These are phyloP conservation scores for Coccomyxa subellipsoidea DNA, from an alignment of 163 green algal species.

Conservation along the genomic window DNA sequence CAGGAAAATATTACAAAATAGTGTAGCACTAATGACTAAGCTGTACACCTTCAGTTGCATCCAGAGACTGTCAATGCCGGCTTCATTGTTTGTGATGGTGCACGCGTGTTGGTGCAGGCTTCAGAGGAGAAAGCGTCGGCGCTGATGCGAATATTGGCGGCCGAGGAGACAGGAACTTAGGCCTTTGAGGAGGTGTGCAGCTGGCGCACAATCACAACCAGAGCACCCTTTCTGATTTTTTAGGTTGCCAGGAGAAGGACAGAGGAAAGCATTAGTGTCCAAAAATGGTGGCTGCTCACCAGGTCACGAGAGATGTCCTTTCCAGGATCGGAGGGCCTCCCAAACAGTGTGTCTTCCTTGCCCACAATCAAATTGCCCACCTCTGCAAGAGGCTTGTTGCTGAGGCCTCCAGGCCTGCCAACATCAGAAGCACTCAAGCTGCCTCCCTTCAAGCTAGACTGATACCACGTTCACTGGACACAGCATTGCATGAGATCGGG, in stretches of 20 bases:
- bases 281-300: conserved; percentile 26
- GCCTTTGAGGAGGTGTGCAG: conserved; percentile 12
- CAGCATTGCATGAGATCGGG: not conserved
- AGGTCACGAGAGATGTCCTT: conserved; percentile 49
- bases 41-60: too few species aligned
- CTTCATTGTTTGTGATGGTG: too few species aligned
- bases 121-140: conserved; percentile 3
- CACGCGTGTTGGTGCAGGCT: not conserved
- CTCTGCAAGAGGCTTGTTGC: conserved; percentile 32
- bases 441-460: not conserved
- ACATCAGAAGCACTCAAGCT: not conserved
- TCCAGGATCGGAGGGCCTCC: conserved; percentile 40
- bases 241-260: too few species aligned
- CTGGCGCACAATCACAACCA: too few species aligned
- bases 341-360: conserved; percentile 57
- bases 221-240: too few species aligned
- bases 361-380: conserved; percentile 49
- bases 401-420: conserved; percentile 46
- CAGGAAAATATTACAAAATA: too few species aligned
- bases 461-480: not conserved
- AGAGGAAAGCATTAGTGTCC: too few species aligned
- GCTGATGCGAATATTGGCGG: not conserved
- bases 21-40: too few species aligned
- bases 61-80: too few species aligned
- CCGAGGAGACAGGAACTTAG: conserved; percentile 8